Evolutionary conservation across 2,329 filamentous ascomycete genomes (phyloP).

Genomic region (Colletotrichum lini): DNA sequence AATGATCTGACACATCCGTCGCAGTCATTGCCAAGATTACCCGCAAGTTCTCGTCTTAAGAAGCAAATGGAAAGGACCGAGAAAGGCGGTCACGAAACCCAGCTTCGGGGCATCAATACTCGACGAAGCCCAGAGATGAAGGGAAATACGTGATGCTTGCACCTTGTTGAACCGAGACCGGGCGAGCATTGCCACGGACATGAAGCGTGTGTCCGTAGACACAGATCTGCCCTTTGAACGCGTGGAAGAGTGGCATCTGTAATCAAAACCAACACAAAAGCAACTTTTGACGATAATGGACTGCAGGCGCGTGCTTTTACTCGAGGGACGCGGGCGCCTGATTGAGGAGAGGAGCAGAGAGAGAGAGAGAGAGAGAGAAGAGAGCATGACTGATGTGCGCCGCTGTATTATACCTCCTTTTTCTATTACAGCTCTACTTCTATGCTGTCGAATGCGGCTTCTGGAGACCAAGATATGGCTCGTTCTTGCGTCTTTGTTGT

Average conservation of each 20-base stretch:
- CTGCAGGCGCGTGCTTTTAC: conserved; percentile 26
- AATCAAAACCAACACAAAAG: conserved; percentile 20
- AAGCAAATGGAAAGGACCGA: conserved; percentile 47
- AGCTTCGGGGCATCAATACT: neutral
- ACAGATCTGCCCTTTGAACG: neutral
- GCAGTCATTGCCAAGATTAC: conserved; percentile 96
- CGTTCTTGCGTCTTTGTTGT: neutral
- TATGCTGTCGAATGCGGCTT: conserved; percentile 26
- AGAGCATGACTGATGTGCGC: conserved; percentile 35
- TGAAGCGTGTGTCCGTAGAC: conserved; percentile 3
- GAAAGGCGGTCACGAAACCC: neutral
- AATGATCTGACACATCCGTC: conserved; percentile 27
- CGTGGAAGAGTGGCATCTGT: conserved; percentile 1
- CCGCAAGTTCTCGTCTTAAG: conserved; percentile 83
- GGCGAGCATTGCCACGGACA: neutral
- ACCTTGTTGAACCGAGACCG: neutral
- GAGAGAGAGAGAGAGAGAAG: conserved; percentile 1
- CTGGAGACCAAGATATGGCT: conserved; percentile 7
- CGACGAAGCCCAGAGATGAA: neutral
- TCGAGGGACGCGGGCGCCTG: conserved; percentile 6
- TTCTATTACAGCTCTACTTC: conserved; percentile 22
- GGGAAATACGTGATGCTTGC: conserved; percentile 1
- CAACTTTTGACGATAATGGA: conserved; percentile 42
- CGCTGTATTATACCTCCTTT: conserved; percentile 42
- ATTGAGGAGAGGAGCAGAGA: conserved; percentile 3